Conservation (phyloP, 805 yeast species). For the Wickerhamomyces queroliae region DNA sequence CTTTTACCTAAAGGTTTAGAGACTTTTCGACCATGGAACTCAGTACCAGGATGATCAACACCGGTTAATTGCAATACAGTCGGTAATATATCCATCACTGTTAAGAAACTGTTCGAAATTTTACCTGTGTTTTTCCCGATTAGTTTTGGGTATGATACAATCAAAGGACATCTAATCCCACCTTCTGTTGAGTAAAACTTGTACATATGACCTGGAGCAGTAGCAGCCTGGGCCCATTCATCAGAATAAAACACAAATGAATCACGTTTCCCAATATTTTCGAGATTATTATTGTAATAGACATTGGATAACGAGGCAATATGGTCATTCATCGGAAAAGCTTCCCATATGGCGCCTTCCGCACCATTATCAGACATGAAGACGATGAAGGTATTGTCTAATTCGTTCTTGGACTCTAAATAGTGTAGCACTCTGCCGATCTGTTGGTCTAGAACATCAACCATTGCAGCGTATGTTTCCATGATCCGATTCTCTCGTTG, state of each 20-base stretch:
- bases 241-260: slow-evolving; percentile 49
- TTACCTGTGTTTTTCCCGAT: slow-evolving; percentile 21
- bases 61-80: slow-evolving; percentile 46
- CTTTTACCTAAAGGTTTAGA: slow-evolving; percentile 40
- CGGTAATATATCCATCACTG: slow-evolving; percentile 58
- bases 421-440: slow-evolving; percentile 42
- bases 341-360: slow-evolving; percentile 54
- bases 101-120: slow-evolving; percentile 35
- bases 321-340: slow-evolving; percentile 36
- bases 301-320: slow-evolving; percentile 17
- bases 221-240: slow-evolving; percentile 60
- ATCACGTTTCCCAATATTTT: slow-evolving; percentile 42
- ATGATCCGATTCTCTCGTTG: slow-evolving; percentile 36
- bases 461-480: slow-evolving; percentile 64
- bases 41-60: slow-evolving; percentile 35
- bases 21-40: slow-evolving; percentile 37
- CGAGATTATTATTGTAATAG: slow-evolving; percentile 36
- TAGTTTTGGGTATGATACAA: slow-evolving; percentile 38
- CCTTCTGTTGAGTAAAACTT: slow-evolving; percentile 58
- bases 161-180: slow-evolving; percentile 52
- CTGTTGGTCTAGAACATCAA: slow-evolving; percentile 45
- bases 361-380: slow-evolving; percentile 66
- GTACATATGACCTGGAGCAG: slow-evolving; percentile 48
- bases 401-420: slow-evolving; percentile 35
- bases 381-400: slow-evolving; percentile 49